Evolutionary conservation across 2,329 filamentous ascomycete species (phyloP), one percentile per base, ranked within the genome.

Genomic region (Xylaria sp.): DNA sequence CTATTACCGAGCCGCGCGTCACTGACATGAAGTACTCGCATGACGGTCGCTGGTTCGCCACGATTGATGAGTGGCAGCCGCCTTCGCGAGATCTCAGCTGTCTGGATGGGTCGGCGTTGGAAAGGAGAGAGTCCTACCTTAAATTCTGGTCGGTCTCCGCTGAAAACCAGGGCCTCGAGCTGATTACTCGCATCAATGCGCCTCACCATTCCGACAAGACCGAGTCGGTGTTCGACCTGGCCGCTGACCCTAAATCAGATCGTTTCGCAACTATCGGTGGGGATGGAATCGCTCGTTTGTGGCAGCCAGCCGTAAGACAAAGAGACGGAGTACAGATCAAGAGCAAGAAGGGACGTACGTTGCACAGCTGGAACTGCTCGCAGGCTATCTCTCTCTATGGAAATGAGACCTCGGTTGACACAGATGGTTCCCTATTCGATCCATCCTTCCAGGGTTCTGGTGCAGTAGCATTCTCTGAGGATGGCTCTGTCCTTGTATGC

Each of bases 1-100:
- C 83, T 3, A 84, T 97, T 54, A 80, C 84, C 11, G 90, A 96
- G 66, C 93, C 94, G 0, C 84, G 88, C 62, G 83, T 96, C 52
- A 88, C 84, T 5, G 83, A 89, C 58, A 78, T 97, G 54, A 83
- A 87, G 49, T 85, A 94, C 66, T 93, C 90, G 49, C 78, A 82
- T 54, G 88, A 97, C 70, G 93, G 93, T 16, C 82, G 85, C 65
- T 97, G 93, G 92, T 82, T 99, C 59, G 92, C 89, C 3, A 97
- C 91, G 1, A 83, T 96, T 1, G 94, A 99, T 71, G 90, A 92
- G 69, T 99, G 94, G 94, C 81, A 83, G 55, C 92, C 92, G 1
- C 85, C 90, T 8, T 76, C 78, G 10, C 78, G 83, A 61, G 92
- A 97, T 69, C 75, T 90, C 11, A 80, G 83, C 46, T 81, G 81